These are phyloP conservation scores for Amanita fuliginea DNA, from an alignment of 768 basidiomycete species.

Conservation along the genomic window DNA sequence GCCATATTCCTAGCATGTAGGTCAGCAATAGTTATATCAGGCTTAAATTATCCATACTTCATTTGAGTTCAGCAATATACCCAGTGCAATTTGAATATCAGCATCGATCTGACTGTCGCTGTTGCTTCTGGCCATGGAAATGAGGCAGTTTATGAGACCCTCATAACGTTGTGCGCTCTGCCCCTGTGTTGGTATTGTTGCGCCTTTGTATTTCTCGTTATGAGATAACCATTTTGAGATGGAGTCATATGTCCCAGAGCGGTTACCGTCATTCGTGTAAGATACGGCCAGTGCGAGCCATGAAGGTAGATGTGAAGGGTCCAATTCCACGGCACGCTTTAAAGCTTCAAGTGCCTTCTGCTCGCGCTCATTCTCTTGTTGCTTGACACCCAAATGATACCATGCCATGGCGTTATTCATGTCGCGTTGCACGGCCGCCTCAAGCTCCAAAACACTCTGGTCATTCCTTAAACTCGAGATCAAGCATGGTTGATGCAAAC, in stretches of 20 bases:
- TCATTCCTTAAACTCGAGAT: slow-evolving; percentile 9
- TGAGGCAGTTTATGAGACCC: slow-evolving; percentile 63
- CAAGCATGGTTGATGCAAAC: slow-evolving; percentile 9
- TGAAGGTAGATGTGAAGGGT: slow-evolving; percentile 62
- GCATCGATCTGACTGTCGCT: slow-evolving; percentile 64
- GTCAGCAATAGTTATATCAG: neutral
- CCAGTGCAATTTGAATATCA: slow-evolving; percentile 91
- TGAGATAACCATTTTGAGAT: slow-evolving; percentile 74
- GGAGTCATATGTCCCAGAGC: slow-evolving; percentile 64
- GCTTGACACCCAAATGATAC: slow-evolving; percentile 91
- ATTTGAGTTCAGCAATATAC: slow-evolving; percentile 83
- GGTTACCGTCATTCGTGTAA: slow-evolving; percentile 81
- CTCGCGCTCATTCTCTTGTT: slow-evolving; percentile 97
- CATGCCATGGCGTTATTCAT: slow-evolving; percentile 64
- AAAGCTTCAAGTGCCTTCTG: slow-evolving; percentile 82
- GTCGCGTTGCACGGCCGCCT: slow-evolving; percentile 80
- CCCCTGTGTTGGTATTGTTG: slow-evolving; percentile 30
- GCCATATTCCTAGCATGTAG: slow-evolving; percentile 56
- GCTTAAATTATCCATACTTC: slow-evolving; percentile 43
- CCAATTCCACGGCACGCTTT: slow-evolving; percentile 67
- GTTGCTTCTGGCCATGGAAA: slow-evolving; percentile 63
- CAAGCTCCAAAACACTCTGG: slow-evolving; percentile 79
- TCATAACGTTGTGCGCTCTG: slow-evolving; percentile 29
- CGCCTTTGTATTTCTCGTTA: slow-evolving; percentile 42
- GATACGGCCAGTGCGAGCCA: slow-evolving; percentile 91